These are phyloP conservation scores for Stemphylium vesicarium DNA, from an alignment of 2,329 filamentous ascomycete species.

Conservation along the genomic window DNA sequence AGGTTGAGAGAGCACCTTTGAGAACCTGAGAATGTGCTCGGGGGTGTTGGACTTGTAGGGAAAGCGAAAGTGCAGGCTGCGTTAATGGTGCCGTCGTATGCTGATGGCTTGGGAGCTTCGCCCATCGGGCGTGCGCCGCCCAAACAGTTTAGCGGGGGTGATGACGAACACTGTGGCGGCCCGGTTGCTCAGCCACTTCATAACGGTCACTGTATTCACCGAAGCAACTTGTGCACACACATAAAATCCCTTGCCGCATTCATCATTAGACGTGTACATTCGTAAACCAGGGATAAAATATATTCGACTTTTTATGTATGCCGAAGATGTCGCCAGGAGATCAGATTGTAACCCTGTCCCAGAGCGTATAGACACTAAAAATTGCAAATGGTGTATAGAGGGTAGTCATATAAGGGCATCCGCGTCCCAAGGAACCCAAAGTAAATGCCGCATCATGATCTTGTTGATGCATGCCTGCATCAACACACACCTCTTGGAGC, in stretches of 20 bases:
- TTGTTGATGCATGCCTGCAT: conserved; percentile 1
- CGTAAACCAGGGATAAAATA: background rate
- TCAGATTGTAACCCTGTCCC: conserved; percentile 14
- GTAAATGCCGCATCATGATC: conserved; percentile 4
- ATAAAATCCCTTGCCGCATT: background rate
- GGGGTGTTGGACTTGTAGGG: background rate
- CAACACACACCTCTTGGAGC: background rate
- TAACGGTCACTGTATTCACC: background rate
- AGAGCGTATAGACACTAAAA: conserved; percentile 35
- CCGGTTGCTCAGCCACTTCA: conserved; percentile 19
- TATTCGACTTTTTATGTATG: conserved; percentile 18
- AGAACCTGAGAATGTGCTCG: background rate
- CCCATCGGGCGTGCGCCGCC: conserved; percentile 8
- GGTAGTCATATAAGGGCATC: conserved; percentile 24
- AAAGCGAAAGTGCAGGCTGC: conserved; percentile 5
- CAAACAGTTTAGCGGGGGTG: conserved; percentile 15
- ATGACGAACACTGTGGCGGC: conserved; percentile 28
- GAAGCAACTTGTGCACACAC: background rate
- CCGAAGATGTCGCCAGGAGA: conserved; percentile 13
- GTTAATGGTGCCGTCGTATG: conserved; percentile 22
- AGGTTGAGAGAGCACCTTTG: background rate
- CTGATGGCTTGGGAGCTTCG: conserved; percentile 28
- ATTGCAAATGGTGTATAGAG: conserved; percentile 28
- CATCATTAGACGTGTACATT: background rate
- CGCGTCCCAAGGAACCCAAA: conserved; percentile 12